These are phyloP conservation scores for Nemania sp. DNA, from an alignment of 2,329 filamentous ascomycete species.

Conservation along the genomic window DNA sequence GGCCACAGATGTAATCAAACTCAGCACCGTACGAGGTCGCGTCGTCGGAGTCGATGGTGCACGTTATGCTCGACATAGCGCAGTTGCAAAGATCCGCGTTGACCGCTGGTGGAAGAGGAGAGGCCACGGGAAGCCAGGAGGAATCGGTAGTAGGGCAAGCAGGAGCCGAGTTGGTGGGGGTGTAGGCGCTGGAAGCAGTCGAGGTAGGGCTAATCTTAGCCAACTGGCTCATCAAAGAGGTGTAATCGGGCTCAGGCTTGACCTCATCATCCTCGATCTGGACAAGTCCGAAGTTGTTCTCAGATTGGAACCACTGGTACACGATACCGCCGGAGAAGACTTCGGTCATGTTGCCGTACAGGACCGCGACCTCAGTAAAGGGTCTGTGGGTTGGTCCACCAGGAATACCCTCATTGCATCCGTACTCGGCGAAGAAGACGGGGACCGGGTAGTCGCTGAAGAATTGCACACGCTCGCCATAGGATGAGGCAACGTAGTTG, in stretches of 20 bases:
- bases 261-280: constrained; percentile 69
- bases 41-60: constrained; percentile 70
- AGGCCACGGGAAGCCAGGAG: constrained; percentile 75
- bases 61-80: constrained; percentile 81
- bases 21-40: constrained; percentile 72
- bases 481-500: constrained; percentile 80
- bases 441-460: constrained; percentile 92
- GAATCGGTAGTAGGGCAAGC: constrained; percentile 75
- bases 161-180: constrained; percentile 75
- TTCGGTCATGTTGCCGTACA: constrained; percentile 84
- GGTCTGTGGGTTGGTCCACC: constrained; percentile 72
- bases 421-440: constrained; percentile 98
- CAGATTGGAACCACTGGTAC: constrained; percentile 97
- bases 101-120: constrained; percentile 82
- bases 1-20: constrained; percentile 80
- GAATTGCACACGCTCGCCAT: constrained; percentile 83
- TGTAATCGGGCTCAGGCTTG: constrained; percentile 79
- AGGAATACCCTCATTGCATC: constrained; percentile 78
- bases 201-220: constrained; percentile 73
- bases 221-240: constrained; percentile 76
- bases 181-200: constrained; percentile 76
- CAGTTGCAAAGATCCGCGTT: constrained; percentile 85
- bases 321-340: constrained; percentile 98
- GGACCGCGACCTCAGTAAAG: constrained; percentile 85
- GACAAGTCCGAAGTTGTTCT: constrained; percentile 88